Conservation (phyloP, 2,329 filamentous ascomycete species). For the Xylaria sp. region DNA sequence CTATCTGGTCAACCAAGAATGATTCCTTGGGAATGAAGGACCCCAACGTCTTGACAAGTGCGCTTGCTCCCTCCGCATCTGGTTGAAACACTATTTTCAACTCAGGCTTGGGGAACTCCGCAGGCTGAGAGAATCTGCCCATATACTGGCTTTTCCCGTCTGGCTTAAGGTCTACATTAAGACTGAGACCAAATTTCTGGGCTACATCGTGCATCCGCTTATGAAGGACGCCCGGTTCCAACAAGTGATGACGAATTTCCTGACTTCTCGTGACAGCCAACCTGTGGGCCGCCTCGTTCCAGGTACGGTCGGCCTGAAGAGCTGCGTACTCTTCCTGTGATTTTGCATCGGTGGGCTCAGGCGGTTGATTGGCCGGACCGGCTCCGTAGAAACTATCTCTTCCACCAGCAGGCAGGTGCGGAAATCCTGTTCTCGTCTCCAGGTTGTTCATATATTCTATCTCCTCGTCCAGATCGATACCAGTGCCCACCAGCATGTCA, state of each 20-base stretch:
- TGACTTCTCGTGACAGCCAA: conserved; percentile 71
- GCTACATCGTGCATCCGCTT: conserved; percentile 69
- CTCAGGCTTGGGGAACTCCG: conserved; percentile 62
- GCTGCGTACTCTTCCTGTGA: conserved; percentile 73
- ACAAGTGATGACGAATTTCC: conserved; percentile 79
- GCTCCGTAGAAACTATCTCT: conserved; percentile 72
- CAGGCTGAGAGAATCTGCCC: conserved; percentile 62
- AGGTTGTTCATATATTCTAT: conserved; percentile 81
- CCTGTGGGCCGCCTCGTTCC: conserved; percentile 72
- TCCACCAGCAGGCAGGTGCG: conserved; percentile 65
- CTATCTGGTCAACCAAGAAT: conserved; percentile 82
- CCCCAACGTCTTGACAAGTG: conserved; percentile 70
- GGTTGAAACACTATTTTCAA: conserved; percentile 66
- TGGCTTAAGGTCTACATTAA: conserved; percentile 66
- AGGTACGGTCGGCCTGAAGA: conserved; percentile 72
- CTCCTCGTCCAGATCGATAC: conserved; percentile 87
- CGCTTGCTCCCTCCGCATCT: conserved; percentile 68
- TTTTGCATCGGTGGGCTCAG: conserved; percentile 57
- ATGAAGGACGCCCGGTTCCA: conserved; percentile 71
- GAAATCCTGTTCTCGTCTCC: conserved; percentile 65
- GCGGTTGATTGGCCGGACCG: conserved; percentile 73
- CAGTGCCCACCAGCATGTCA: conserved; percentile 85
- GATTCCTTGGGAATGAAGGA: conserved; percentile 81
- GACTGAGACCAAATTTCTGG: conserved; percentile 65
- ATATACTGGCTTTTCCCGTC: conserved; percentile 53